These are phyloP conservation scores for Rhizopogon roseolus DNA, from an alignment of 768 basidiomycete genomes.

Conservation along the genomic window DNA sequence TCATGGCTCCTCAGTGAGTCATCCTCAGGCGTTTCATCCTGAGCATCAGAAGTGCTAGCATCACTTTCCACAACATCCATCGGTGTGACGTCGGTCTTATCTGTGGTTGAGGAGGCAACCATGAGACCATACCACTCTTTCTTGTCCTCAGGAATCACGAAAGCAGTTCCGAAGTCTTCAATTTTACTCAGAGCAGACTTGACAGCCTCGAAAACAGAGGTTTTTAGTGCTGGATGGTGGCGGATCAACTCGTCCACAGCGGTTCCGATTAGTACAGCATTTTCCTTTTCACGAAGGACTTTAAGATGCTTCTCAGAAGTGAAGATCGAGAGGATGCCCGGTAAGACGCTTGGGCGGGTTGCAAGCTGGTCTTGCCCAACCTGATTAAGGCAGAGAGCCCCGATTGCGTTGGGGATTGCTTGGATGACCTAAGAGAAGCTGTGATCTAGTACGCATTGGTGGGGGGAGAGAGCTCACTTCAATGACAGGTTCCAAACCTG, in stretches of 20 bases:
- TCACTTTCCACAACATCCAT: slow-evolving; percentile 43
- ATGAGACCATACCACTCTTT: slow-evolving; percentile 64
- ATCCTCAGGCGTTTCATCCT: slow-evolving; percentile 15
- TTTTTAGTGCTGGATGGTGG: slow-evolving; percentile 88
- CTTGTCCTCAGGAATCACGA: slow-evolving; percentile 49
- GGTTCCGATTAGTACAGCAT: slow-evolving; percentile 82
- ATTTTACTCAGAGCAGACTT: slow-evolving; percentile 67
- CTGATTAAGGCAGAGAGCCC: slow-evolving; percentile 93
- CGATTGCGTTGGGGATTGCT: slow-evolving; percentile 92
- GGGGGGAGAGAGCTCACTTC: slow-evolving; percentile 49
- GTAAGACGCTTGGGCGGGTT: slow-evolving; percentile 76
- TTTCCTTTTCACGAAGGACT: slow-evolving; percentile 88
- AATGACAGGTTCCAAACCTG: slow-evolving; percentile 78
- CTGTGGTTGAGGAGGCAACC: slow-evolving; percentile 15
- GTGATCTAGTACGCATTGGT: background rate
- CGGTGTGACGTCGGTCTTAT: slow-evolving; percentile 6
- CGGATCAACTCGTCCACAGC: slow-evolving; percentile 93
- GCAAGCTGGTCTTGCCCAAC: slow-evolving; percentile 78
- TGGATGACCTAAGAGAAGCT: slow-evolving; percentile 64
- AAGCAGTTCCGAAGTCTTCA: slow-evolving; percentile 66
- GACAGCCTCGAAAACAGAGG: slow-evolving; percentile 72
- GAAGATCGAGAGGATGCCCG: slow-evolving; percentile 80
- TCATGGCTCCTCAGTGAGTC: slow-evolving; percentile 57
- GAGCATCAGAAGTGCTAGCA: slow-evolving; percentile 9
- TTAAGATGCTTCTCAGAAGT: slow-evolving; percentile 81